Conservation (phyloP, 176 grass and related monocot genomes). For the Paspalum notatum region DNA sequence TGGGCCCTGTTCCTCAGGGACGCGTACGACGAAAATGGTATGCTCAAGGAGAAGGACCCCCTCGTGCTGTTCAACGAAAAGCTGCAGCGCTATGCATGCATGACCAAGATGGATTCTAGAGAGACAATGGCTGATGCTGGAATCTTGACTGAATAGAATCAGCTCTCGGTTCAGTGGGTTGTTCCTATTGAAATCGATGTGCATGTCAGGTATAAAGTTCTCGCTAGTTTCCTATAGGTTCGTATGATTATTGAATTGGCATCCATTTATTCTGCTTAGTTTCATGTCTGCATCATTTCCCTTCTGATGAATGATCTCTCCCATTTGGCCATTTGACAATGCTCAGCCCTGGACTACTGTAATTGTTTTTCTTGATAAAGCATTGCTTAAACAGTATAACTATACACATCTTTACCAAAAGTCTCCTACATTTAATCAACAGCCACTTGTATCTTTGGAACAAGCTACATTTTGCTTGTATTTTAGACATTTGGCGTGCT, state of each 20-base stretch:
- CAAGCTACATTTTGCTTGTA: neutral
- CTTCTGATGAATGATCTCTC: neutral
- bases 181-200: neutral
- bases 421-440: neutral
- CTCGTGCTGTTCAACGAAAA: constrained; percentile 80
- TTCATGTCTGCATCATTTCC: neutral
- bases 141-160: neutral
- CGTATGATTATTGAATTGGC: neutral
- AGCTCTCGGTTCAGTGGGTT: neutral
- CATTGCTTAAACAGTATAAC: neutral
- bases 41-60: constrained; percentile 74
- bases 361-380: neutral
- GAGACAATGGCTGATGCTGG: neutral
- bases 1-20: constrained; percentile 81
- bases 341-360: too few relatives aligned
- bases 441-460: neutral
- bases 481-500: neutral
- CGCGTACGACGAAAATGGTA: constrained; percentile 62
- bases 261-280: neutral
- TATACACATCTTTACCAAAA: neutral
- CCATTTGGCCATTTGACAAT: neutral
- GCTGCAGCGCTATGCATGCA: constrained; percentile 66
- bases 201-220: neutral
- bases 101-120: constrained; percentile 37
- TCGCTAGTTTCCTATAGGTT: neutral